Conservation (phyloP, 2,329 filamentous ascomycete species). For the Calonectria fujianensis region DNA sequence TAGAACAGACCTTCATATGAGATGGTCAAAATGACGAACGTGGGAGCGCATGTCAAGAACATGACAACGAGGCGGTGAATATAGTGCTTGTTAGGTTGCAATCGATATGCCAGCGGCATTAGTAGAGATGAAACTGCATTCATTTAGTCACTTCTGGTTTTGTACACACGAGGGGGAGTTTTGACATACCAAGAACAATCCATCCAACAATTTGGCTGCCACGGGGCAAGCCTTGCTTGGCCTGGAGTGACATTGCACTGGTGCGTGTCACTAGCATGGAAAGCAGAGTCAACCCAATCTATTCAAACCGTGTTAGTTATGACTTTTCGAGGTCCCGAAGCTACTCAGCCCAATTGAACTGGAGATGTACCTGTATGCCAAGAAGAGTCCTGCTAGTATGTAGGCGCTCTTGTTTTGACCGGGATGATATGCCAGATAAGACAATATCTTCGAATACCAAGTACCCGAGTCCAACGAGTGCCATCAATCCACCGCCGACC, state of each 20-base stretch:
- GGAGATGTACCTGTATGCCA: constrained; percentile 75
- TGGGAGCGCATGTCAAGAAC: constrained; percentile 93
- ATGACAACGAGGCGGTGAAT: constrained; percentile 91
- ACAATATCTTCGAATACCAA: constrained; percentile 84
- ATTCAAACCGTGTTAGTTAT: constrained; percentile 41
- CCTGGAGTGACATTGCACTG: constrained; percentile 88
- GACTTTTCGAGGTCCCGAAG: neutral
- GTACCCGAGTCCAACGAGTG: constrained; percentile 84
- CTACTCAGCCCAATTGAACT: neutral
- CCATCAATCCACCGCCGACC: constrained; percentile 86
- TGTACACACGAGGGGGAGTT: neutral
- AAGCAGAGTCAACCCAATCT: constrained; percentile 86
- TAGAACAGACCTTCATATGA: constrained; percentile 99
- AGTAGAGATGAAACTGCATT: constrained; percentile 80
- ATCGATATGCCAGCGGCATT: constrained; percentile 86
- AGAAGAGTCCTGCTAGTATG: constrained; percentile 75
- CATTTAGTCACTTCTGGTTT: constrained; percentile 41
- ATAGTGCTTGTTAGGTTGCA: constrained; percentile 90
- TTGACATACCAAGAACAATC: constrained; percentile 80
- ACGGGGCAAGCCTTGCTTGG: constrained; percentile 87
- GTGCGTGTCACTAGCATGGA: constrained; percentile 91
- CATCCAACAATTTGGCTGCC: constrained; percentile 94
- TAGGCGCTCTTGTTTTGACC: constrained; percentile 58
- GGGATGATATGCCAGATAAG: constrained; percentile 64
- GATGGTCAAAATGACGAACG: constrained; percentile 96